These are phyloP conservation scores for Panicum miliaceum DNA, from an alignment of 176 grass and related monocot genomes.

Conservation along the genomic window DNA sequence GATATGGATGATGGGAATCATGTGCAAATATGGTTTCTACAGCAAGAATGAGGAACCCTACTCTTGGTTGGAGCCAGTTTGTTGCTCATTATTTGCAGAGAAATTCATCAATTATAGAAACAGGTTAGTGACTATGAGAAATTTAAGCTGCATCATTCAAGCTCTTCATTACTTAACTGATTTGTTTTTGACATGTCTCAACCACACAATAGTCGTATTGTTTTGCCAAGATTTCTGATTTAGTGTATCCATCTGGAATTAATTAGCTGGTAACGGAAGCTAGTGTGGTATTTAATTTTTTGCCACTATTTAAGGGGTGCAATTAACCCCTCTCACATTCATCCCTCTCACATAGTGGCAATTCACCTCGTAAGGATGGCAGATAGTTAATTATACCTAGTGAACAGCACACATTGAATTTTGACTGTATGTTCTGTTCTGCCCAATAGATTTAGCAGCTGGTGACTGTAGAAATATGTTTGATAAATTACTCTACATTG, in stretches of 20 bases:
- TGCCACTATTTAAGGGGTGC: too few species aligned
- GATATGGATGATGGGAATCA: not conserved
- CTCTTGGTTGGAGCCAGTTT: constrained; percentile 14
- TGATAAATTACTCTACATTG: not conserved
- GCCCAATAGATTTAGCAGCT: not conserved
- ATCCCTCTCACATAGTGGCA: too few species aligned
- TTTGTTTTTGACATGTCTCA: not conserved
- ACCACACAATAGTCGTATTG: not conserved
- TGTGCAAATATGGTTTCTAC: constrained; percentile 6
- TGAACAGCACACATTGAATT: not conserved
- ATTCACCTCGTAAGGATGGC: too few species aligned
- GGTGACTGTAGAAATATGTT: not conserved
- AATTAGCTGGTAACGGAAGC: not conserved
- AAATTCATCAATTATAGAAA: constrained; percentile 18
- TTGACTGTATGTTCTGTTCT: not conserved
- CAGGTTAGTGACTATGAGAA: not conserved
- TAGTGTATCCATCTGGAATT: not conserved
- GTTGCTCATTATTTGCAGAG: not conserved
- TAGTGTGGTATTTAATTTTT: too few species aligned
- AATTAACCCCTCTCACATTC: too few species aligned
- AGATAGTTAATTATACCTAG: too few species aligned
- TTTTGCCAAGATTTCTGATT: not conserved
- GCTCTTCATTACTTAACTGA: not conserved
- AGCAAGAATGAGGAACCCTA: not conserved
- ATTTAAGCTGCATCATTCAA: not conserved